phyloP scores from a whole-genome alignment of 2,329 filamentous ascomycete species.

The Beauveria sp. region DNA sequence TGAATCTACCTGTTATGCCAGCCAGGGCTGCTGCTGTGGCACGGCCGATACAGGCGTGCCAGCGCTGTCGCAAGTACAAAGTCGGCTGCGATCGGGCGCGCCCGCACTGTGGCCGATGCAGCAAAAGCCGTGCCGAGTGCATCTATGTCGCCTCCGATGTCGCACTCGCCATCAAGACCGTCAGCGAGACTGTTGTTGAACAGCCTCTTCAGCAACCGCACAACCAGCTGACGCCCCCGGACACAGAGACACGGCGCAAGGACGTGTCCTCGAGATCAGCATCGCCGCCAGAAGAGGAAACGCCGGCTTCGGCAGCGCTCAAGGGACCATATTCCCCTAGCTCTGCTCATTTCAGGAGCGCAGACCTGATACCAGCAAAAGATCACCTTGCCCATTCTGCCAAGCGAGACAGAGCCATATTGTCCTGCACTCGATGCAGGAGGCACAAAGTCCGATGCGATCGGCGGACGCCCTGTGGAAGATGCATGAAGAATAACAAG shows the following conservation, averaged over 20 bases:
- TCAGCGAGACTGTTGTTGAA: background rate
- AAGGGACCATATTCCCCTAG: background rate
- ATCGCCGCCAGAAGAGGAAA: background rate
- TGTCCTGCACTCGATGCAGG: conserved; percentile 10
- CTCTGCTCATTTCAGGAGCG: background rate
- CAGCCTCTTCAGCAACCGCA: background rate
- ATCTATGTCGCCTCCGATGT: background rate
- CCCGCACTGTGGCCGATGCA: conserved; percentile 7
- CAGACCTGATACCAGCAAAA: background rate
- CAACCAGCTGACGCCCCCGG: background rate
- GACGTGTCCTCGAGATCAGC: background rate
- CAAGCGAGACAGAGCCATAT: conserved; percentile 9
- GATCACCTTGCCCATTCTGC: background rate
- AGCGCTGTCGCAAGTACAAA: conserved; percentile 10
- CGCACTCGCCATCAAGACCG: background rate
- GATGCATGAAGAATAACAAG: conserved; percentile 8
- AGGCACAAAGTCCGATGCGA: conserved; percentile 11
- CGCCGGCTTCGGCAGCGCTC: background rate
- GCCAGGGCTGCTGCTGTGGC: background rate
- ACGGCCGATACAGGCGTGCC: conserved; percentile 7
- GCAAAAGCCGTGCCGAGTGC: background rate
- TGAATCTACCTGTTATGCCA: background rate
- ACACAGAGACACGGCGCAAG: background rate
- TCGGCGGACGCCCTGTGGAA: conserved; percentile 5
- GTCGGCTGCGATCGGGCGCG: conserved; percentile 8